Evolutionary conservation across 192 early-diverging fungal genomes (phyloP), one percentile per base, ranked within the genome.

Genomic region (Entomortierella beljakovae): DNA sequence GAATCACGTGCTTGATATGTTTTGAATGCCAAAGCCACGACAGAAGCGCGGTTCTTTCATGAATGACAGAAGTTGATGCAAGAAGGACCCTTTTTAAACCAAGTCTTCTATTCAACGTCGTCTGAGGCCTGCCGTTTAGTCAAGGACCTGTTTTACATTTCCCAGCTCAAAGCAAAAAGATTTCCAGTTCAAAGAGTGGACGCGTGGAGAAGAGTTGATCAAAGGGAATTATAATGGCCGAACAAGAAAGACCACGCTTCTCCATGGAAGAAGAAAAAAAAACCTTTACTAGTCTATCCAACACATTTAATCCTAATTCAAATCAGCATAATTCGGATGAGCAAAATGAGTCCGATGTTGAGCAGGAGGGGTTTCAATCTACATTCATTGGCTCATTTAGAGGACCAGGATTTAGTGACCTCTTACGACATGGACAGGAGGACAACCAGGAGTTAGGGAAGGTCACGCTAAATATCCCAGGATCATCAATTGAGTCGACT

Each of bases 171-270:
- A 28, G 10, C 51, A 28, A 8, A 6, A 53, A 18, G 51, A 53
- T 46, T 2, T 15, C 20, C 23, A 26, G 15, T 28, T 16, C 6
- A 2, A 53, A 9, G 3, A 18, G 23, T 3, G 28, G 51, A 53
- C 51, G 23, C 51, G 51, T 53, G 23, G 23, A 25, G 15, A 46
- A 46, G 43, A 53, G 15, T 25, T 53, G 51, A 53, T 53, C 51
- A 53, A 53, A 29, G 25, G 4, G 13, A 3, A 15, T 29, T 23
- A 68, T 4, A 25, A 68, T 68, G 64, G 51, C 64, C 23, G 65
- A 68, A 43, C 55, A 37, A 15, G 33, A 40, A 32, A n/a, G 18
- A 43, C 48, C 65, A 43, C 65, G 55, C 37, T 31, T 23, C 33
- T 46, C 33, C n/a, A 57, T 9, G 10, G 38, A 54, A n/a, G 28